Conservation (phyloP, 176 grass and related monocot genomes). For the Eragrostis nindensis region DNA sequence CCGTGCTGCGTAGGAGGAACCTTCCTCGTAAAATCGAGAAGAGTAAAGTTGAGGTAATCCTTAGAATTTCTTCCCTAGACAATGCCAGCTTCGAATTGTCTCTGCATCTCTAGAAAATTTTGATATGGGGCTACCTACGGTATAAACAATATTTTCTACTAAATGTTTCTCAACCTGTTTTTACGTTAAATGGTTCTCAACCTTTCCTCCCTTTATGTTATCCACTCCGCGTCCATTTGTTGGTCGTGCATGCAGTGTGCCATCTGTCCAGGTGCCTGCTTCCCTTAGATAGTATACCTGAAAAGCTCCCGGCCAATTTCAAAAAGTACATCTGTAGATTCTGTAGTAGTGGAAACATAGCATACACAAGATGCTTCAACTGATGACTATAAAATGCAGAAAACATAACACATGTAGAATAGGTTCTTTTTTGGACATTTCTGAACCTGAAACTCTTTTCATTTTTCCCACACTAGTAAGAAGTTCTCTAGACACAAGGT, state of each 20-base stretch:
- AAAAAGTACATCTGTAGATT: not conserved
- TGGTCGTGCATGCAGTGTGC: too few species aligned
- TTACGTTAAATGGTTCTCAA: not conserved
- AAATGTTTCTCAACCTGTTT: not conserved
- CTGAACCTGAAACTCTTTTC: not conserved
- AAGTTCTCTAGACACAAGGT: conserved; percentile 7
- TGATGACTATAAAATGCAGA: not conserved
- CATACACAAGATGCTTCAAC: not conserved
- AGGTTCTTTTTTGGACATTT: not conserved
- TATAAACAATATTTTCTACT: not conserved
- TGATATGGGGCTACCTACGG: not conserved
- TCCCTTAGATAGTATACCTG: not conserved
- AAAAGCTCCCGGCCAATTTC: not conserved
- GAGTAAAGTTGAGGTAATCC: conserved; percentile 54
- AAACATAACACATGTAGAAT: not conserved
- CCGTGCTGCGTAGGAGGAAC: too few species aligned
- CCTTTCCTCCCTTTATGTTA: too few species aligned
- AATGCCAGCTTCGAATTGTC: not conserved
- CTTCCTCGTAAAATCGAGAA: conserved; percentile 71
- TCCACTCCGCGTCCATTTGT: too few species aligned
- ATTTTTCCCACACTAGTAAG: conserved; percentile 3
- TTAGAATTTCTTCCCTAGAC: not conserved
- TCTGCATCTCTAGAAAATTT: not conserved
- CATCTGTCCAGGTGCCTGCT: too few species aligned
- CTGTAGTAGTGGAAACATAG: not conserved